Evolutionary conservation across 371 early-diverging fungal species (phyloP).

Genomic region (Capillidium heterosporum): DNA sequence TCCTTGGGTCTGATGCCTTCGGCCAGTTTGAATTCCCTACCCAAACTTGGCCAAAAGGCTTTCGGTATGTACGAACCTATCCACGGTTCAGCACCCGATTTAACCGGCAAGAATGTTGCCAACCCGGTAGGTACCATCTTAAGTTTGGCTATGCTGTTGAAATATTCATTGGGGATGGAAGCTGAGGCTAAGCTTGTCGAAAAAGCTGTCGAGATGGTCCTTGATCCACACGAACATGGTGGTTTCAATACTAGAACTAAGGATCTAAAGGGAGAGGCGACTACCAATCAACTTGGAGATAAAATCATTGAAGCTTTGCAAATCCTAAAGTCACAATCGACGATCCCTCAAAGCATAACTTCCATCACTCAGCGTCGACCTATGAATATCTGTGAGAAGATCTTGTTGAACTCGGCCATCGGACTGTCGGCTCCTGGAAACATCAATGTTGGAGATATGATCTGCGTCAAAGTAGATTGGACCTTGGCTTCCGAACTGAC

Average conservation of each 20-base stretch:
- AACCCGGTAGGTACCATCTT: conserved; percentile 96
- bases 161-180: conserved; percentile 79
- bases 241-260: conserved; percentile 64
- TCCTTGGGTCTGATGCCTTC: conserved; percentile 84
- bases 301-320: conserved; percentile 60
- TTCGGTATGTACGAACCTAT: conserved; percentile 93
- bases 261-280: conserved; percentile 70
- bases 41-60: conserved; percentile 44
- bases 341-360: conserved; percentile 11
- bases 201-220: conserved; percentile 75
- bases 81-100: conserved; percentile 95
- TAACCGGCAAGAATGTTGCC: conserved; percentile 87
- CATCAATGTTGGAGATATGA: conserved; percentile 55
- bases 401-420: conserved; percentile 47
- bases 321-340: conserved; percentile 18
- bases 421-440: conserved; percentile 35
- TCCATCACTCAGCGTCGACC: conserved; percentile 32
- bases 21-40: conserved; percentile 73
- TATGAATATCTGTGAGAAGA: conserved; percentile 58
- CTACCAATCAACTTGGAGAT: conserved; percentile 76
- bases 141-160: conserved; percentile 80
- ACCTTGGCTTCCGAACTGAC: conserved; percentile 61
- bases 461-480: conserved; percentile 64
- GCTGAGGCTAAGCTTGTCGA: conserved; percentile 77
- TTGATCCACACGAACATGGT: conserved; percentile 50